Conservation (phyloP, 1,284 basidiomycete genomes). For the Xerocomus cyaneibrunnescens region DNA sequence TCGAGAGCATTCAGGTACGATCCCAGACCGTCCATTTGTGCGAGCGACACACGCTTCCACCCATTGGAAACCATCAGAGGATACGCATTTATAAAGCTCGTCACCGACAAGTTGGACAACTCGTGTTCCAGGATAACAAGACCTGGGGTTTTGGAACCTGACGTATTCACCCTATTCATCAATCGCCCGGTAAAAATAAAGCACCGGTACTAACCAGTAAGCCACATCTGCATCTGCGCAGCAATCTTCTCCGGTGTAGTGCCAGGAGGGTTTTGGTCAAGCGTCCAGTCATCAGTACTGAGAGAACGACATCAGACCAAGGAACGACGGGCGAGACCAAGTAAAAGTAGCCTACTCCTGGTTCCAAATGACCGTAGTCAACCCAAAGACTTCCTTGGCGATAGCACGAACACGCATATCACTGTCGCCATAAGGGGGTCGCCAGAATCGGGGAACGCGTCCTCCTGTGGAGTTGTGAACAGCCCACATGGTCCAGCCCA, state of each 20-base stretch:
- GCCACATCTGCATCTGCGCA: conserved; percentile 51
- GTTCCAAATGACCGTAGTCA: conserved; percentile 78
- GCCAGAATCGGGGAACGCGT: conserved; percentile 68
- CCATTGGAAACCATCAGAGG: conserved; percentile 61
- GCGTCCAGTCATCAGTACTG: conserved; percentile 70
- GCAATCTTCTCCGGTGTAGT: conserved; percentile 48
- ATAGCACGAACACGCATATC: conserved; percentile 74
- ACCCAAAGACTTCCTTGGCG: conserved; percentile 68
- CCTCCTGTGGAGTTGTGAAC: conserved; percentile 82
- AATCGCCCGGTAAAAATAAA: background rate
- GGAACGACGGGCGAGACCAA: background rate
- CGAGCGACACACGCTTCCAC: conserved; percentile 65
- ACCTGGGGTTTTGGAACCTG: conserved; percentile 68
- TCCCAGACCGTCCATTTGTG: conserved; percentile 45
- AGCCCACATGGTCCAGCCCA: conserved; percentile 83
- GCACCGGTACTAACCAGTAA: conserved; percentile 43
- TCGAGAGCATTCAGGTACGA: conserved; percentile 56
- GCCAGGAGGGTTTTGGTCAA: conserved; percentile 38
- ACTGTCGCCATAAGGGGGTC: conserved; percentile 77
- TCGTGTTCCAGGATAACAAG: conserved; percentile 87
- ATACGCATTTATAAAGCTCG: conserved; percentile 69
- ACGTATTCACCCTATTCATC: conserved; percentile 10
- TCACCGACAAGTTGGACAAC: conserved; percentile 58
- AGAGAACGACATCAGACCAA: conserved; percentile 7
- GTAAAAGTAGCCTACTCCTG: conserved; percentile 53